Conservation (phyloP, 73 alveolate species). For the Blepharisma japonicum region DNA sequence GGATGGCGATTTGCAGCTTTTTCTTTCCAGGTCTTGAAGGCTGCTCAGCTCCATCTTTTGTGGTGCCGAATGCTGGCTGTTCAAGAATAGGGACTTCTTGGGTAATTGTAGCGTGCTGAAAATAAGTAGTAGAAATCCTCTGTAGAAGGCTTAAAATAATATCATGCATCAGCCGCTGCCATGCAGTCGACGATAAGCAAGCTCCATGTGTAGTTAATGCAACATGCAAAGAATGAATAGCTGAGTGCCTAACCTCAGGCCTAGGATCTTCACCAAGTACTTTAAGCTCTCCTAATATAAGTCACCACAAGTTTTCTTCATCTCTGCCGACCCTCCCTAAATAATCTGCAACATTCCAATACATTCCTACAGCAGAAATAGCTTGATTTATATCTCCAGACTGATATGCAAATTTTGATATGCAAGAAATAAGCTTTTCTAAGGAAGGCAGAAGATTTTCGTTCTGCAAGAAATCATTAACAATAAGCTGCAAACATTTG, state of each 20-base stretch:
- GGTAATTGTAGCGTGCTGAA: conserved; percentile 10
- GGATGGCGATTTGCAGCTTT: conserved; percentile 27
- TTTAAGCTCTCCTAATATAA: conserved; percentile 35
- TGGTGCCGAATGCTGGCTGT: background rate
- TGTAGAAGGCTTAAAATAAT: conserved; percentile 23
- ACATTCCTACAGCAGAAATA: conserved; percentile 58
- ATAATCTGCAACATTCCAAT: conserved; percentile 58
- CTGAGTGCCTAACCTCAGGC: conserved; percentile 50
- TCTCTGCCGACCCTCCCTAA: conserved; percentile 36
- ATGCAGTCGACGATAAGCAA: conserved; percentile 26
- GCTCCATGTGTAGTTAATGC: conserved; percentile 48
- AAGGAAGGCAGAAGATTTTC: conserved; percentile 24
- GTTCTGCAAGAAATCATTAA: conserved; percentile 41
- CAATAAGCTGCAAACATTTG: conserved; percentile 49
- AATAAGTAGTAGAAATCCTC: conserved; percentile 10
- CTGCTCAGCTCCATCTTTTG: conserved; percentile 7
- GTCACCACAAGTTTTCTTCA: conserved; percentile 22
- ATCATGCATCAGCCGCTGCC: conserved; percentile 39
- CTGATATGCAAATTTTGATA: conserved; percentile 46
- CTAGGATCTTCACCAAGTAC: conserved; percentile 45
- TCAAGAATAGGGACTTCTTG: conserved; percentile 29
- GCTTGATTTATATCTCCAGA: conserved; percentile 49
- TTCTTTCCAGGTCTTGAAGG: conserved; percentile 25
- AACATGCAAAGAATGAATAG: conserved; percentile 44
- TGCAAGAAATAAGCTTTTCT: conserved; percentile 31